phyloP scores from a whole-genome alignment of 495 filamentous ascomycete genomes.

The Neurospora cerealis region DNA sequence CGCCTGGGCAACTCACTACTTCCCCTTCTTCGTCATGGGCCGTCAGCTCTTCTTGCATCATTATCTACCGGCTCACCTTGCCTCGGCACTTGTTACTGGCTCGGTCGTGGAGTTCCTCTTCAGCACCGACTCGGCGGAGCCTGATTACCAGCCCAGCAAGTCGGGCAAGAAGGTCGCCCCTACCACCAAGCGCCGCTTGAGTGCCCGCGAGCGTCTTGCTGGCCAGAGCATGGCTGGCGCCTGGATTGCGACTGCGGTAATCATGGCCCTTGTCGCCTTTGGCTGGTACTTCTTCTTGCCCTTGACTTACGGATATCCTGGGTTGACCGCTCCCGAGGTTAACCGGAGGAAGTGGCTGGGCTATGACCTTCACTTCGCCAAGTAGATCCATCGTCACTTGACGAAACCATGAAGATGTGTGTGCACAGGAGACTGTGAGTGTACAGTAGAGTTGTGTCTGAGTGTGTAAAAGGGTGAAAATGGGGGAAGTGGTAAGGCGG shows the following conservation, averaged over 20 bases:
- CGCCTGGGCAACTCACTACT: slow-evolving; percentile 93
- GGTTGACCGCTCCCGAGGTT: slow-evolving; percentile 74
- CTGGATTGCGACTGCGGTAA: slow-evolving; percentile 67
- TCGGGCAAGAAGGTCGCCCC: slow-evolving; percentile 39
- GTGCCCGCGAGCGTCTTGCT: slow-evolving; percentile 69
- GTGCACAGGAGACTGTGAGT: background rate
- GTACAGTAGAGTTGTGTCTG: background rate
- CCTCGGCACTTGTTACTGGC: slow-evolving; percentile 87
- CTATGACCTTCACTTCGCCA: slow-evolving; percentile 97
- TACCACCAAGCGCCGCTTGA: slow-evolving; percentile 43
- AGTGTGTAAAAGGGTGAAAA: background rate
- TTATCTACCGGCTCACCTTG: slow-evolving; percentile 90
- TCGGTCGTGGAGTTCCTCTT: slow-evolving; percentile 96
- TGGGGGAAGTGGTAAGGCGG: background rate
- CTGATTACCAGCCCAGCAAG: slow-evolving; percentile 38
- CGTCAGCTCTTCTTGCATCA: slow-evolving; percentile 97
- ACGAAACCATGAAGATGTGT: background rate
- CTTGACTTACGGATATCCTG: slow-evolving; percentile 89
- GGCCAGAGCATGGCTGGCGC: slow-evolving; percentile 64
- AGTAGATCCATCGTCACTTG: slow-evolving; percentile 44
- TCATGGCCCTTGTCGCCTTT: slow-evolving; percentile 58
- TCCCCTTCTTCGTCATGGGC: slow-evolving; percentile 96
- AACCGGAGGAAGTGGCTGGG: slow-evolving; percentile 85
- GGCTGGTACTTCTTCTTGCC: slow-evolving; percentile 91
- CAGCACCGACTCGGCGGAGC: slow-evolving; percentile 65